Evolutionary conservation across 331 rosid species (phyloP), one percentile per base, ranked within the genome.

Genomic region (Saraca asoca): DNA sequence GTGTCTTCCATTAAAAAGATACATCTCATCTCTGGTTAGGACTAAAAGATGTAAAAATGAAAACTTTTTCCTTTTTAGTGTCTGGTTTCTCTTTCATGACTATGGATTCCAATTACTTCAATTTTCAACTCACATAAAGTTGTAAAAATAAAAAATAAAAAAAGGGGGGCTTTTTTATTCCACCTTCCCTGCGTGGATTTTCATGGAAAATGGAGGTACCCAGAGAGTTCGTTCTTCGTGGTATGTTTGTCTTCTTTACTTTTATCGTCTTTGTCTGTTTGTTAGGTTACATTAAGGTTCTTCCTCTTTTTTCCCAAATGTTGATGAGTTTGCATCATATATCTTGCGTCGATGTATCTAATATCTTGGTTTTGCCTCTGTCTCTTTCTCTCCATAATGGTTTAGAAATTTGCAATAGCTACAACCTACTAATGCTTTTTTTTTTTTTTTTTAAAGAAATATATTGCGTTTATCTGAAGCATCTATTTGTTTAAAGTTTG

Each of bases 121-220:
- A 39, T 24, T 24, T 24, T 24, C 31, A 10, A 17, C 5, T 58
- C 43, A 44, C 42, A 53, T 18, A 10, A 54, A 9, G 64, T 51
- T 44, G 31, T 15, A 54, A 42, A 2, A 5, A 56, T 2, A 37
- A 14, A 29, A n/a, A 34, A 41, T 42, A 37, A 41, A 2, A 14
- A 42, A 56, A 38, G 12, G 5, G 14, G 45, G 5, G 9, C 17
- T 9, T 50, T 56, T 12, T 61, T 41, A 58, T 66, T 24, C 31
- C 31, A 24, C 31, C 2, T 24, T 24, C 31, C 31, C 31, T 1
- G 31, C 3, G 31, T 24, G 31, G 1, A 31, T 45, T 62, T 66
- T 73, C 74, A 82, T 83, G 87, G 87, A 67, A 41, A 57, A 59
- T 62, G 65, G 35, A 14, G 66, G 20, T 69, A 66, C 19, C 34